Conservation (phyloP, 495 filamentous ascomycete genomes). For the Arthonia radiata region DNA sequence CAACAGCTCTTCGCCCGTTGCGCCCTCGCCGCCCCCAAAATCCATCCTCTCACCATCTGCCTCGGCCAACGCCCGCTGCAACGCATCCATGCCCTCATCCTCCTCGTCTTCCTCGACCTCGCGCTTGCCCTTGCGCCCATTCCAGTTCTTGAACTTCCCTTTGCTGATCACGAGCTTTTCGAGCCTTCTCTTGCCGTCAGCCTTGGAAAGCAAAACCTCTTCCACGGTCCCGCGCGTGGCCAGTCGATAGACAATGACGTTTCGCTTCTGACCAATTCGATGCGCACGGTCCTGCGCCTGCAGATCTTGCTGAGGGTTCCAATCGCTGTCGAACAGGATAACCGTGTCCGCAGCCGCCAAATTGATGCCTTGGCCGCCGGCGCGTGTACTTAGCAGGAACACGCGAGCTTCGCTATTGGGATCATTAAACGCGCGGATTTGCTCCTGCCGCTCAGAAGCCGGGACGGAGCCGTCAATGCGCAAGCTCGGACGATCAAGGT, state of each 20-base stretch:
- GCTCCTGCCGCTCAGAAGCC: slow-evolving; percentile 50
- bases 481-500: slow-evolving; percentile 46
- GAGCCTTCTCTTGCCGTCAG: slow-evolving; percentile 78
- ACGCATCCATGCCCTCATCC: slow-evolving; percentile 26
- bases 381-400: slow-evolving; percentile 73
- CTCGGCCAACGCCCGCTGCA: slow-evolving; percentile 32
- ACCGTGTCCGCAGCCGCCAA: slow-evolving; percentile 46
- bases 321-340: slow-evolving; percentile 60
- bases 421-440: slow-evolving; percentile 70
- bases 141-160: slow-evolving; percentile 41
- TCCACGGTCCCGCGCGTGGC: slow-evolving; percentile 87
- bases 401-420: slow-evolving; percentile 36
- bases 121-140: slow-evolving; percentile 32
- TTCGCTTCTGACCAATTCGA: slow-evolving; percentile 75
- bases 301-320: slow-evolving; percentile 94
- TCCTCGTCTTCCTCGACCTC: slow-evolving; percentile 15
- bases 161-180: slow-evolving; percentile 94
- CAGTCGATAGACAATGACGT: slow-evolving; percentile 84
- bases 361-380: slow-evolving; percentile 91
- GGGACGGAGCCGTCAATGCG: slow-evolving; percentile 81
- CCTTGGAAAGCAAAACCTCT: slow-evolving; percentile 63
- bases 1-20: slow-evolving; percentile 33
- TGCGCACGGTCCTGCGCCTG: slow-evolving; percentile 91
- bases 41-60: slow-evolving; percentile 29
- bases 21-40: slow-evolving; percentile 33